Conservation (phyloP, 176 grass and related monocot species). For the Carex kokanica region DNA sequence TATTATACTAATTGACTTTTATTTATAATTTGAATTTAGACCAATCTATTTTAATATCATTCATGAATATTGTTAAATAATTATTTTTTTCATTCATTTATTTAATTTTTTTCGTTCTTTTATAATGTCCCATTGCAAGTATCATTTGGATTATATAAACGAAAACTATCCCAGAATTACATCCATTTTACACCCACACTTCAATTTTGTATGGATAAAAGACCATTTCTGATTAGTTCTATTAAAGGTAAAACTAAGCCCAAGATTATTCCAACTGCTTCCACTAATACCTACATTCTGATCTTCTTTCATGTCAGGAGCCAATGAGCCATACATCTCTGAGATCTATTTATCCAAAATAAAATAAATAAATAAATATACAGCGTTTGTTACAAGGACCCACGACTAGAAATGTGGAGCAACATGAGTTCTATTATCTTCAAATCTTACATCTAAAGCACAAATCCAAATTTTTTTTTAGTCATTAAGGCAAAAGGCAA, state of each 20-base stretch:
- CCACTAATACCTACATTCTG: not conserved
- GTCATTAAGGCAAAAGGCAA: not conserved
- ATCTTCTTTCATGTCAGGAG: not conserved
- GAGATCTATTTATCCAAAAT: not conserved
- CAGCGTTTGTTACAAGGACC: not conserved
- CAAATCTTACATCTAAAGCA: not conserved
- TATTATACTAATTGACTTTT: too few species aligned
- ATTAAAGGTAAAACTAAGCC: not conserved
- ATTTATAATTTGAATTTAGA: too few species aligned
- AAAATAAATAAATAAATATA: not conserved
- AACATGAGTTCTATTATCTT: not conserved
- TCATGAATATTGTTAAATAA: too few species aligned
- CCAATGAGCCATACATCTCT: not conserved
- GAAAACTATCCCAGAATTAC: not conserved
- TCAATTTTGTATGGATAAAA: not conserved
- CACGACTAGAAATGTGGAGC: too few species aligned
- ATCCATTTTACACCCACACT: not conserved
- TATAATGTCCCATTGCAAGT: too few species aligned
- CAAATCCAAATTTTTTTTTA: not conserved
- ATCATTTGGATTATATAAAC: not conserved
- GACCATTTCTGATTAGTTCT: not conserved
- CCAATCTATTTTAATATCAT: too few species aligned
- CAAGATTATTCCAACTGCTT: not conserved
- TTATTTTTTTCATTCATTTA: too few species aligned
- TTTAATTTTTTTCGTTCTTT: too few species aligned